Evolutionary conservation across 2,329 filamentous ascomycete genomes (phyloP).

Genomic region (Diaporthe nobilis): DNA sequence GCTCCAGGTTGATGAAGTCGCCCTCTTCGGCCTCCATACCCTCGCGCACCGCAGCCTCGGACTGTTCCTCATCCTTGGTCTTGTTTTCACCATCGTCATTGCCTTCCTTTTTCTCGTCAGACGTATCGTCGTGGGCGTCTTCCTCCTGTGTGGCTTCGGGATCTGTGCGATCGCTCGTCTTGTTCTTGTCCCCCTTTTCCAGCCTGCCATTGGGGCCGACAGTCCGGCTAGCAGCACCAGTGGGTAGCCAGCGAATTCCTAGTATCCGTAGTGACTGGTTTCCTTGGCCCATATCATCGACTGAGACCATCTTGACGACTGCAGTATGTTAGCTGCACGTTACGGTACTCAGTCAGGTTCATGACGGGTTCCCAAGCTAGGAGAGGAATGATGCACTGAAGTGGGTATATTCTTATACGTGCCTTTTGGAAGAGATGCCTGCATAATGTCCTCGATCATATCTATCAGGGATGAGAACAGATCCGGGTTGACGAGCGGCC

Average conservation of each 20-base stretch:
- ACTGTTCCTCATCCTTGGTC: slow-evolving; percentile 53
- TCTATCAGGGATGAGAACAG: slow-evolving; percentile 78
- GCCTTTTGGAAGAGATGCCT: slow-evolving; percentile 76
- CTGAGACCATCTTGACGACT: slow-evolving; percentile 79
- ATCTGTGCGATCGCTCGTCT: slow-evolving; percentile 61
- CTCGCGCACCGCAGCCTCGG: slow-evolving; percentile 58
- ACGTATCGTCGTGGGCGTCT: slow-evolving; percentile 50
- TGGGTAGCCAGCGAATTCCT: slow-evolving; percentile 80
- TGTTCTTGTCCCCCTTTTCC: slow-evolving; percentile 56
- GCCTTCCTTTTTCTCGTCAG: slow-evolving; percentile 50
- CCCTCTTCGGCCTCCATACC: slow-evolving; percentile 84
- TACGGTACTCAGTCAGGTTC: too few relatives aligned
- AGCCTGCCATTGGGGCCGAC: slow-evolving; percentile 72
- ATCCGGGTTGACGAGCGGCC: slow-evolving; percentile 83
- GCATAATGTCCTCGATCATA: slow-evolving; percentile 85
- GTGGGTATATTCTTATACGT: too few relatives aligned
- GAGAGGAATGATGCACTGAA: too few relatives aligned
- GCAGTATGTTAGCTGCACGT: too few relatives aligned
- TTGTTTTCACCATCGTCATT: slow-evolving; percentile 50
- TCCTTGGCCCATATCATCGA: slow-evolving; percentile 83
- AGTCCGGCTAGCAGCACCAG: slow-evolving; percentile 75
- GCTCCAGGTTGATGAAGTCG: slow-evolving; percentile 83
- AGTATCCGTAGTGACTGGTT: slow-evolving; percentile 79
- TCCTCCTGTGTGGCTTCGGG: slow-evolving; percentile 50
- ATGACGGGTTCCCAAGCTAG: too few relatives aligned